Conservation (phyloP, 331 rosid species). For the Acacia concinna region DNA sequence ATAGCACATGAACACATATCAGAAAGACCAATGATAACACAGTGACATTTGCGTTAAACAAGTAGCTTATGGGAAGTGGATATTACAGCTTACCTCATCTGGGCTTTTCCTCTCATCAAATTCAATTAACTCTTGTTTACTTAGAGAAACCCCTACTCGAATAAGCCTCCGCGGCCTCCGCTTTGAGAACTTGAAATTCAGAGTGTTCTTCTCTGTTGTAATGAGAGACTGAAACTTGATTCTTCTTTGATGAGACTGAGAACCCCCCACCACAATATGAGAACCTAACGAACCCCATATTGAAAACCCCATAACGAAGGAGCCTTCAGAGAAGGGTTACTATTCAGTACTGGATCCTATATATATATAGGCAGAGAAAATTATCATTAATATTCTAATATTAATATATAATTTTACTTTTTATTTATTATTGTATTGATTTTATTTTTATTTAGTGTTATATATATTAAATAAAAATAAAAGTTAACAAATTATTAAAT, state of each 20-base stretch:
- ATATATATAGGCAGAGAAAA: too few relatives aligned
- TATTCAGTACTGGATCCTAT: too few relatives aligned
- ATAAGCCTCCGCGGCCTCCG: slow-evolving; percentile 12
- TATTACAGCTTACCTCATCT: slow-evolving; percentile 60
- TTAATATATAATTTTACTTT: too few relatives aligned
- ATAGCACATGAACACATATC: background rate
- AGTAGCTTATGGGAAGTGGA: slow-evolving; percentile 15
- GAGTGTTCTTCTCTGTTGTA: slow-evolving; percentile 12
- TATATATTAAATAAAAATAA: too few relatives aligned
- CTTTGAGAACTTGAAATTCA: slow-evolving; percentile 46
- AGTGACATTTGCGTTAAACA: background rate
- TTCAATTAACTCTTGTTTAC: slow-evolving; percentile 49
- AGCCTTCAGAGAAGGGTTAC: background rate
- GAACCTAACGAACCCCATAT: slow-evolving; percentile 50
- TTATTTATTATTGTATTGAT: too few relatives aligned
- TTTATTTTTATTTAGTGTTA: too few relatives aligned
- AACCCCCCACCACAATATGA: slow-evolving; percentile 36
- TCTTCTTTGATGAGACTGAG: slow-evolving; percentile 35
- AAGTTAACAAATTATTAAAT: too few relatives aligned
- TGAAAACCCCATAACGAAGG: slow-evolving; percentile 53
- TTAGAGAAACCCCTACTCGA: slow-evolving; percentile 32
- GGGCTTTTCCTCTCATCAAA: slow-evolving; percentile 79
- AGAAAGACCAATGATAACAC: background rate
- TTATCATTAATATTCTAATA: too few relatives aligned
- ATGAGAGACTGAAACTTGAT: slow-evolving; percentile 37